Conservation (phyloP, 2,329 filamentous ascomycete species). For the Fusarium oligoseptatum region DNA sequence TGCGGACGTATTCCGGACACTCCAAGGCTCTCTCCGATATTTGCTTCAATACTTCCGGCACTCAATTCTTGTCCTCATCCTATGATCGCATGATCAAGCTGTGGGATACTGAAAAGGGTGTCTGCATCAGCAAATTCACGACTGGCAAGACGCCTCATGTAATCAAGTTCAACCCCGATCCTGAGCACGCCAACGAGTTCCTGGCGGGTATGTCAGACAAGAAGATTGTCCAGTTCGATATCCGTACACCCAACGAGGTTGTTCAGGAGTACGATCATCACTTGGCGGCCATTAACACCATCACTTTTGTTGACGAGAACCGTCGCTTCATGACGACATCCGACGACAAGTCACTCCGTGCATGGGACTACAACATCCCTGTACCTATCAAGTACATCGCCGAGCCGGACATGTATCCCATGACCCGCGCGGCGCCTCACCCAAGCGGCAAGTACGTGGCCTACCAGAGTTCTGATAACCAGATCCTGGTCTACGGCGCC, state of each 20-base stretch:
- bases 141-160: constrained; percentile 97
- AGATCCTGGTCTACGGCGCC: constrained; percentile 94
- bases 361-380: constrained; percentile 98
- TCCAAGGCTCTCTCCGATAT: constrained; percentile 91
- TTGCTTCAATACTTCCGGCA: constrained; percentile 85
- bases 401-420: constrained; percentile 97
- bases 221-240: constrained; percentile 98
- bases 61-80: constrained; percentile 88
- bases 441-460: constrained; percentile 94
- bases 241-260: constrained; percentile 78
- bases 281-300: constrained; percentile 96
- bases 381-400: constrained; percentile 99
- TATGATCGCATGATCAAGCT: constrained; percentile 98
- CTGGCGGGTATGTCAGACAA: constrained; percentile 98
- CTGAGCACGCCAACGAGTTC: constrained; percentile 86
- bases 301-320: constrained; percentile 95
- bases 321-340: constrained; percentile 97
- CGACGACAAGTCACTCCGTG: constrained; percentile 94
- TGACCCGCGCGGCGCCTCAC: constrained; percentile 87
- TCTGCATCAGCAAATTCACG: constrained; percentile 88
- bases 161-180: constrained; percentile 89
- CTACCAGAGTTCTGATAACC: constrained; percentile 94
- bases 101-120: constrained; percentile 97
- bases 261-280: constrained; percentile 99
- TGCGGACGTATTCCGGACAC: constrained; percentile 93